Percentiles rank a stretch among this genome's conserved stretches.
Evolutionary conservation across 2,329 filamentous ascomycete genomes (phyloP).

Genomic region (Aspergillus neotritici): DNA sequence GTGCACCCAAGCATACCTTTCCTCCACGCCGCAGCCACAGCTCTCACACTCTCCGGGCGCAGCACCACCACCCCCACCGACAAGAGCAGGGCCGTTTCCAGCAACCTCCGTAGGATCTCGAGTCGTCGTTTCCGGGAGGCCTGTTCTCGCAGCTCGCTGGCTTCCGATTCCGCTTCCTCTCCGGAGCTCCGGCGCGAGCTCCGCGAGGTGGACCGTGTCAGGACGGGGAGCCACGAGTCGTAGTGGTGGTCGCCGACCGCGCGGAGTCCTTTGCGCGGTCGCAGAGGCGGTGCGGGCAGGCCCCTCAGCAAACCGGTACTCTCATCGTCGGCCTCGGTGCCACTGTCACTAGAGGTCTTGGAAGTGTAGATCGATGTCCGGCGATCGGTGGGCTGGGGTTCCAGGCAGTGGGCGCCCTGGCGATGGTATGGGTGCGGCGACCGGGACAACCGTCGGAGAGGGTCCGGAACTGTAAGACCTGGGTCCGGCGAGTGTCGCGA

Average conservation of each 20-base stretch:
- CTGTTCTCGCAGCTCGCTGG: constrained; percentile 18
- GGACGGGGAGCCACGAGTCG: constrained; percentile 26
- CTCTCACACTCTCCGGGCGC: constrained; percentile 26
- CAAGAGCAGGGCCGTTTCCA: constrained; percentile 52
- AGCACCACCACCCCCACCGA: constrained; percentile 45
- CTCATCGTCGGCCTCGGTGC: constrained; percentile 93
- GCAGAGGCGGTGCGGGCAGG: constrained; percentile 69
- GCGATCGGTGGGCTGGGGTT: constrained; percentile 40
- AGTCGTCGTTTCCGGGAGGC: constrained; percentile 31
- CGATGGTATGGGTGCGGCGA: constrained; percentile 65
- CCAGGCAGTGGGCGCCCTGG: constrained; percentile 52
- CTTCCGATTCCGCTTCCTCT: constrained; percentile 23
- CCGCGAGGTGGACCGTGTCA: constrained; percentile 24
- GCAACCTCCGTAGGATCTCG: constrained; percentile 44
- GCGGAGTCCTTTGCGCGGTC: constrained; percentile 72
- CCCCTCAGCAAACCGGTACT: constrained; percentile 69
- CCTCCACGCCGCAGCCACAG: constrained; percentile 31
- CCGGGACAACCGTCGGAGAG: constrained; percentile 50
- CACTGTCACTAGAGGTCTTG: constrained; percentile 72
- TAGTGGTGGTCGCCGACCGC: constrained; percentile 22
- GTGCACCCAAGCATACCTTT: constrained; percentile 26
- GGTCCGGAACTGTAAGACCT: constrained; percentile 15
- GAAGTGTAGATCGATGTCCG: constrained; percentile 42
- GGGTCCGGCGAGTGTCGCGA: constrained; percentile 16
- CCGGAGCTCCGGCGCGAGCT: constrained; percentile 28